phyloP scores from a whole-genome alignment of 176 grass and related monocot genomes.

The Raddia guianensis region DNA sequence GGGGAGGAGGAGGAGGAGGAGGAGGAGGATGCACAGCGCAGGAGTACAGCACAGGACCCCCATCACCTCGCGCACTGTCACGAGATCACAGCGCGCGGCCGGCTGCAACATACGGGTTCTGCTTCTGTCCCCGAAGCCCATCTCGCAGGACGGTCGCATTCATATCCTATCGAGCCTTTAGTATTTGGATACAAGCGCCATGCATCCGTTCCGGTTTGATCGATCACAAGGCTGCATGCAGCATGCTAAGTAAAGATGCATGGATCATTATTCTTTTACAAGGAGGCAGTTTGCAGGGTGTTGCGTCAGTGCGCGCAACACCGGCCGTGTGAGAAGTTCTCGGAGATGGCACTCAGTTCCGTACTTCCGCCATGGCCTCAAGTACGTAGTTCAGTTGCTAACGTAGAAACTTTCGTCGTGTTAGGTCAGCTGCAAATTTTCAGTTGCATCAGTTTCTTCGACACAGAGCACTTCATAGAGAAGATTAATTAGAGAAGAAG shows the following conservation, averaged over 20 bases:
- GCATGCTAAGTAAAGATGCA: neutral
- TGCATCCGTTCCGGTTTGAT: too few species aligned
- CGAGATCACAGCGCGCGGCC: constrained; percentile 24
- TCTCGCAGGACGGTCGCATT: constrained; percentile 25
- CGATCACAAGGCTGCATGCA: too few species aligned
- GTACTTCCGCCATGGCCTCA: too few species aligned
- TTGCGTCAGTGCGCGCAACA: neutral
- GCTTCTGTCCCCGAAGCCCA: constrained; percentile 15
- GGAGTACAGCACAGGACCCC: constrained; percentile 9
- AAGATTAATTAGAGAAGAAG: too few species aligned
- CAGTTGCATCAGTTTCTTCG: neutral
- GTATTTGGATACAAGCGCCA: neutral
- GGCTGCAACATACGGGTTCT: constrained; percentile 36
- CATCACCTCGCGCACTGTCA: constrained; percentile 30
- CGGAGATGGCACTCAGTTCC: too few species aligned
- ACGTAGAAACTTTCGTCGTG: too few species aligned
- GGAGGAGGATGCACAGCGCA: neutral
- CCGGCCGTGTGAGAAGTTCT: too few species aligned
- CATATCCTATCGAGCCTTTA: constrained; percentile 32
- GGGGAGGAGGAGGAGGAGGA: neutral
- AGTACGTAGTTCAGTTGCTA: too few species aligned
- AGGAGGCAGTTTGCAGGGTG: neutral
- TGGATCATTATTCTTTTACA: neutral
- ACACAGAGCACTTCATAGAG: neutral
- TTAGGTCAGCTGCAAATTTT: too few species aligned